A percentile compares a stretch with the other conserved stretches of the same genome.
Conservation (phyloP, 495 filamentous ascomycete genomes). For the Penicillium maclennaniae region DNA sequence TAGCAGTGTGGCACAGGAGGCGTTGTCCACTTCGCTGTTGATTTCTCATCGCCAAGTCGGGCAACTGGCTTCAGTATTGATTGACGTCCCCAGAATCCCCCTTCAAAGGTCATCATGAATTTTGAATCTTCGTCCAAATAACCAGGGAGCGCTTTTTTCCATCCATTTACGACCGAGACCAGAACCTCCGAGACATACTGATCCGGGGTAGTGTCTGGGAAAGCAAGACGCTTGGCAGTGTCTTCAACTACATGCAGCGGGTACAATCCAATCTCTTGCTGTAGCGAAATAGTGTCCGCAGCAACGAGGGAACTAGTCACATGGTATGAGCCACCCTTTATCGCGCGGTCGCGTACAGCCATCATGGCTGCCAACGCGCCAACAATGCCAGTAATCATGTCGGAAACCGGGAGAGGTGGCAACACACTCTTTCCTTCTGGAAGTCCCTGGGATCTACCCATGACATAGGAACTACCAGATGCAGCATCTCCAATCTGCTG, state of each 20-base stretch:
- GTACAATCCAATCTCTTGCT: constrained; percentile 26
- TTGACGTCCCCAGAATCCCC: too few species aligned
- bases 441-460: constrained; percentile 49
- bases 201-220: too few species aligned
- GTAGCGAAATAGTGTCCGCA: constrained; percentile 16
- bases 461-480: constrained; percentile 16
- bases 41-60: too few species aligned
- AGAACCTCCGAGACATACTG: too few species aligned
- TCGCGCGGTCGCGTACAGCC: constrained; percentile 29
- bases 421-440: constrained; percentile 59
- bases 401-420: constrained; percentile 66
- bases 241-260: constrained; percentile 12
- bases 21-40: too few species aligned
- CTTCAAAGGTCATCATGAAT: too few species aligned
- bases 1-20: too few species aligned
- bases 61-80: too few species aligned
- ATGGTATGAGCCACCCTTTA: constrained; percentile 27
- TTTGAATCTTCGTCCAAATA: too few species aligned
- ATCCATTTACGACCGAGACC: too few species aligned
- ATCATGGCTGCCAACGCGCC: constrained; percentile 53
- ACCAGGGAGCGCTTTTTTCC: too few species aligned
- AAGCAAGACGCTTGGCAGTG: too few species aligned
- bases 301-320: constrained; percentile 25
- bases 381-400: constrained; percentile 61
- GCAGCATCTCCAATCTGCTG: constrained; percentile 47